Base-by-base conservation (phyloP, 2,329 filamentous ascomycete genomes). In the Aspergillus calidoustus region DNA sequence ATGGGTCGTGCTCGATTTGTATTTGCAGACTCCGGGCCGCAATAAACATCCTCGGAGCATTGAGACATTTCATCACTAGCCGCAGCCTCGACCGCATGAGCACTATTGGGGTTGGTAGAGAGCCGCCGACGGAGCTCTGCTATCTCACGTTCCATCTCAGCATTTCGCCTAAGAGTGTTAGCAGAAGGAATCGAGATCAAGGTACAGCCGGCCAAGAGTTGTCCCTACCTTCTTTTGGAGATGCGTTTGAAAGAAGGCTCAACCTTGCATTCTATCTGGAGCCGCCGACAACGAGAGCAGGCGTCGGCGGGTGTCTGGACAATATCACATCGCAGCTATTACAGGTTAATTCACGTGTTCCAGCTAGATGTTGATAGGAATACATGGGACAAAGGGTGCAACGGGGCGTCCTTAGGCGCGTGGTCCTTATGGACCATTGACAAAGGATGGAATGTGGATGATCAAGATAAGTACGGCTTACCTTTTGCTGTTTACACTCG, bases 401-500 rank as follows among this genome's bases (percentile, higher is more conserved):
- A 41, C 31, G 25, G 48, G 28, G 25, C 25, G 17, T 17, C 25
- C 17, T 41, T 31, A 53, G 56, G 41, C 19, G 19, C 19, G 54
- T 48, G 28, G 50, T 49, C 41, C 50, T 23, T 51, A 28, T 25
- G 25, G 53, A 28, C 52, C 49, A 56, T 50, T 46, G 31, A 52
- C 44, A 49, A 30, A 41, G 30, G 47, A 38, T 31, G 22, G 44
- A 28, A 52, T 34, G 50, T 8, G n/a, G 50, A 22, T 34, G 22
- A 38, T 44, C 48, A 31, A 38, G 47, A 15, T 47, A 51, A 61
- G 60, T 44, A 50, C 64, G 57, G 63, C 72, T 76, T 68, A 89
- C 87, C 82, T 89, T 89, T 73, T 89, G 87, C 77, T 89, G 87
- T 61, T 87, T 81, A 76, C 87, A 89, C 73, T 89, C 86, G 69